These are phyloP conservation scores for Caloboletus firmus DNA, from an alignment of 1,284 basidiomycete genomes.

Conservation along the genomic window DNA sequence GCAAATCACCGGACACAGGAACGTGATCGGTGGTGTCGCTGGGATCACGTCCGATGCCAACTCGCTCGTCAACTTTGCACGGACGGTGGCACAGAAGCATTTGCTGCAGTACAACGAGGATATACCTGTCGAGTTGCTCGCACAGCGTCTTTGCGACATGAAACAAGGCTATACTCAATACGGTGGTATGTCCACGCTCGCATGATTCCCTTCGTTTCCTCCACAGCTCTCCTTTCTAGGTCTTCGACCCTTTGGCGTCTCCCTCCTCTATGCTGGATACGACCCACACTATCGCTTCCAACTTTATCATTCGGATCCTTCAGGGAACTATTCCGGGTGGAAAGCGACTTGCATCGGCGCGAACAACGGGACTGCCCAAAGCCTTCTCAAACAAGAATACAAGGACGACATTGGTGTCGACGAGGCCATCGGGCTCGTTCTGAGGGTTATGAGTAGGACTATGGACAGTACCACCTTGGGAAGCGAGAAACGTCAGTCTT, in stretches of 20 bases:
- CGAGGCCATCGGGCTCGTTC: conserved; percentile 88
- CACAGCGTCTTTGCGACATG: conserved; percentile 92
- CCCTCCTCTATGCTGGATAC: conserved; percentile 93
- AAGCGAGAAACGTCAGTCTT: conserved; percentile 84
- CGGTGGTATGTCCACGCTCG: conserved; percentile 63
- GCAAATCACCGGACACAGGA: conserved; percentile 49
- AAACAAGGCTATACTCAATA: conserved; percentile 99
- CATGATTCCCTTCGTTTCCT: background rate
- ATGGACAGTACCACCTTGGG: conserved; percentile 98
- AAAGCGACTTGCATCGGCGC: conserved; percentile 98
- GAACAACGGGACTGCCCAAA: conserved; percentile 94
- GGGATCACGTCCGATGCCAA: conserved; percentile 98
- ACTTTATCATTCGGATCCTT: conserved; percentile 97
- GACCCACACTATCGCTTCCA: conserved; percentile 97
- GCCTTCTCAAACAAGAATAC: conserved; percentile 97
- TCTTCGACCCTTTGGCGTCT: conserved; percentile 97
- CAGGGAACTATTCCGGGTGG: conserved; percentile 99
- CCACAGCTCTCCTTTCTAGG: conserved; percentile 45
- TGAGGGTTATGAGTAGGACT: conserved; percentile 98
- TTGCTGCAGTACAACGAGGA: conserved; percentile 93
- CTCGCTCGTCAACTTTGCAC: conserved; percentile 94
- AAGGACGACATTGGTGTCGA: conserved; percentile 92
- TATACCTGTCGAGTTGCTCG: conserved; percentile 95
- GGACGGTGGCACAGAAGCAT: conserved; percentile 88
- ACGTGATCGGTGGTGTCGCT: conserved; percentile 93